Conservation (phyloP, 1,139 yeast genomes). For the Sugiyamaella xylanicola region DNA sequence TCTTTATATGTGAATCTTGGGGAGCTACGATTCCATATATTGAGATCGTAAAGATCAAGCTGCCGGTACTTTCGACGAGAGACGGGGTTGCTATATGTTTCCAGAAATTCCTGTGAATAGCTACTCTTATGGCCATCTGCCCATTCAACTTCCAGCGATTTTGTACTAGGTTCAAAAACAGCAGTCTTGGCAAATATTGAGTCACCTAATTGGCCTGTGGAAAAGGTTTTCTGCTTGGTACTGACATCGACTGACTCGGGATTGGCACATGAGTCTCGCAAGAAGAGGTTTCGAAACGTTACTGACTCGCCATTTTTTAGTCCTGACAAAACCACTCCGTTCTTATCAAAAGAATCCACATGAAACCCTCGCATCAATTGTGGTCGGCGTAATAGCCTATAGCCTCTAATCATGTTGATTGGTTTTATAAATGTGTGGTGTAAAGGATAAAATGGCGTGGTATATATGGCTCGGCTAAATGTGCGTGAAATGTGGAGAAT, state of each 20-base stretch:
- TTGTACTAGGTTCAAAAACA: conserved; percentile 33
- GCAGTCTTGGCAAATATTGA: conserved; percentile 39
- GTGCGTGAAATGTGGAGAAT: not conserved
- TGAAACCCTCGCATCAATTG: conserved; percentile 21
- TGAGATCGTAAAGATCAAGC: conserved; percentile 39
- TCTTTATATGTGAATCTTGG: conserved; percentile 31
- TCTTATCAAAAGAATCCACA: conserved; percentile 25
- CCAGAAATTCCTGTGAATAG: conserved; percentile 54
- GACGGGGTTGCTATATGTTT: conserved; percentile 46
- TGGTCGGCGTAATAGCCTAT: not conserved
- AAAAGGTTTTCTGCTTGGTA: conserved; percentile 66
- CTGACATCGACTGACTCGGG: conserved; percentile 54
- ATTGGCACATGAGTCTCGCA: conserved; percentile 65
- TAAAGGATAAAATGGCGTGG: no score
- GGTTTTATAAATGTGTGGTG: not conserved
- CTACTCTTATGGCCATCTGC: conserved; percentile 52
- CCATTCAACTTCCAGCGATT: conserved; percentile 55
- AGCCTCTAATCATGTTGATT: conserved; percentile 6
- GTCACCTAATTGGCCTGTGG: conserved; percentile 54
- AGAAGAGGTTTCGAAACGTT: conserved; percentile 56
- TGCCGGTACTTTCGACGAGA: conserved; percentile 42
- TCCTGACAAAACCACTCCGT: conserved; percentile 24
- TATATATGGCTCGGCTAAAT: not conserved
- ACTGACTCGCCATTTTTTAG: conserved; percentile 33
- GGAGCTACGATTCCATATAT: conserved; percentile 36